These are phyloP conservation scores for Dipteronia dyeriana DNA, from an alignment of 345 rosid genomes.

Conservation along the genomic window DNA sequence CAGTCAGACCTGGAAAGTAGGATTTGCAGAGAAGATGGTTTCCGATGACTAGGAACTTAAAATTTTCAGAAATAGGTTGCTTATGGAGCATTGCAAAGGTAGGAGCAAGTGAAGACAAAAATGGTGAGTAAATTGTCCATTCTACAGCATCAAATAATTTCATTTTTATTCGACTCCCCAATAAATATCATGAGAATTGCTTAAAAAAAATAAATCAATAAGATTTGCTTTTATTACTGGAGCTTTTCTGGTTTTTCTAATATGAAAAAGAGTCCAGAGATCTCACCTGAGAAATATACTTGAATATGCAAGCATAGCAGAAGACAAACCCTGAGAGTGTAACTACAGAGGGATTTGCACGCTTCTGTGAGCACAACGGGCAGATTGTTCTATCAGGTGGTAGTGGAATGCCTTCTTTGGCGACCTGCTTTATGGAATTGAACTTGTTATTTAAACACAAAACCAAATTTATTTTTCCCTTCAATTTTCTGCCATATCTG, in stretches of 20 bases:
- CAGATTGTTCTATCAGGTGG: slow-evolving; percentile 76
- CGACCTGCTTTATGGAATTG: slow-evolving; percentile 49
- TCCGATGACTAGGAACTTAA: neutral
- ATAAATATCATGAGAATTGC: neutral
- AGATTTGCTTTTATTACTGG: neutral
- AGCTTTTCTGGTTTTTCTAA: neutral
- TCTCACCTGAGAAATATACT: slow-evolving; percentile 85
- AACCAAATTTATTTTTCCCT: neutral
- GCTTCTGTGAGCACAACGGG: slow-evolving; percentile 91
- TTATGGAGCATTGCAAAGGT: too few species aligned
- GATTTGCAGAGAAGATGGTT: neutral
- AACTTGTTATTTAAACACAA: slow-evolving; percentile 4
- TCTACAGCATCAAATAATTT: neutral
- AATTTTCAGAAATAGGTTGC: too few species aligned
- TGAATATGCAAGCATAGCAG: slow-evolving; percentile 94
- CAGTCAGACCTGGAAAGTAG: too few species aligned
- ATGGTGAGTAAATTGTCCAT: neutral
- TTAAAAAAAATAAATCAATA: too few species aligned
- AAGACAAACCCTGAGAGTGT: slow-evolving; percentile 93
- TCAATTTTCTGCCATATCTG: neutral
- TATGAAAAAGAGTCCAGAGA: slow-evolving; percentile 14
- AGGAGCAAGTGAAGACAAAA: neutral
- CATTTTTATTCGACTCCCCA: neutral
- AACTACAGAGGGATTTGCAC: slow-evolving; percentile 92
- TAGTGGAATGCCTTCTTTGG: slow-evolving; percentile 84